Evolutionary conservation across 2,329 filamentous ascomycete species (phyloP).

Genomic region (Paecilomyces sp.): DNA sequence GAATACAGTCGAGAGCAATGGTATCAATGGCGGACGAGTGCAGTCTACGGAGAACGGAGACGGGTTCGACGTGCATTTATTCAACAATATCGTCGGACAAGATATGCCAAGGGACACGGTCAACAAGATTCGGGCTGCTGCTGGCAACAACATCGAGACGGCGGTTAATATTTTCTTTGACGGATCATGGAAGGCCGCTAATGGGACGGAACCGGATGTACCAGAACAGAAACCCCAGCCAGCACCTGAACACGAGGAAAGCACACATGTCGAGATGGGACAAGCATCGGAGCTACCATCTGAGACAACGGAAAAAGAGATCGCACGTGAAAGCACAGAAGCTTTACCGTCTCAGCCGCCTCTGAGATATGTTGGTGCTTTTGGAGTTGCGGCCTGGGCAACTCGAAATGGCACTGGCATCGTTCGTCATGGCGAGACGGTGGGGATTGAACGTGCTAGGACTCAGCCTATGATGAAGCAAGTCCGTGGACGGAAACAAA

Average conservation of each 20-base stretch:
- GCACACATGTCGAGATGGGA: background rate
- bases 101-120: conserved; percentile 39
- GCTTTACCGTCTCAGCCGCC: conserved; percentile 33
- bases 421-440: conserved; percentile 71
- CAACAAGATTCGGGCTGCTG: conserved; percentile 40
- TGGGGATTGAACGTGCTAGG: conserved; percentile 81
- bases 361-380: conserved; percentile 77
- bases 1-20: background rate
- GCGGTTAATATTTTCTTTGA: conserved; percentile 61
- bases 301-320: conserved; percentile 1
- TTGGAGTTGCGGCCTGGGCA: conserved; percentile 87
- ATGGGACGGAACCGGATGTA: conserved; percentile 6
- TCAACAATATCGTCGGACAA: conserved; percentile 53
- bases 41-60: conserved; percentile 6
- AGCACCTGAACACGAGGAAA: background rate
- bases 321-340: conserved; percentile 4
- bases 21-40: background rate
- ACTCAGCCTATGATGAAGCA: conserved; percentile 52
- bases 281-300: conserved; percentile 3
- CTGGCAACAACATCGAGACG: conserved; percentile 49
- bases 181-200: conserved; percentile 49
- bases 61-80: conserved; percentile 49
- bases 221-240: conserved; percentile 5
- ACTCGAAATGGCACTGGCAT: conserved; percentile 73
- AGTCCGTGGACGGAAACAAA: conserved; percentile 39